Conservation (phyloP, 177 flowering plant genomes). For the Telopea speciosissima region DNA sequence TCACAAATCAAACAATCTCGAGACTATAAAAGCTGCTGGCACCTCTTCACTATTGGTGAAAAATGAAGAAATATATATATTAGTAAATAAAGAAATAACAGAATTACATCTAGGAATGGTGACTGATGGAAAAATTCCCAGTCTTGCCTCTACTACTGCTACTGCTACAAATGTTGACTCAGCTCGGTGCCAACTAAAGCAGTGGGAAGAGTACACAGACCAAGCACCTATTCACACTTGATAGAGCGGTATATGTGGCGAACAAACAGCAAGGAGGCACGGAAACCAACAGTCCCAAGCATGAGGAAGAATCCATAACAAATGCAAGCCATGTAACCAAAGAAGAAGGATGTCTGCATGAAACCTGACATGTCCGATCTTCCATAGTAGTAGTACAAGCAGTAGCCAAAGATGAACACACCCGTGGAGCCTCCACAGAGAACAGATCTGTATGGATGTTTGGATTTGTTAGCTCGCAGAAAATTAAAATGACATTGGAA, state of each 20-base stretch:
- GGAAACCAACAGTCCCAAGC: conserved; percentile 69
- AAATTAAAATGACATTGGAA: conserved; percentile 2
- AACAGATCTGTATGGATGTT: conserved; percentile 40
- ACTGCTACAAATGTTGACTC: background rate
- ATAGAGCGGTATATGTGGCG: conserved; percentile 67
- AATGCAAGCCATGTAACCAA: conserved; percentile 76
- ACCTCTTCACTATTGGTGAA: too few species aligned
- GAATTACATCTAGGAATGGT: background rate
- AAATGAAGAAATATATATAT: too few species aligned
- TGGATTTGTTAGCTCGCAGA: background rate
- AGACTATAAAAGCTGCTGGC: too few species aligned
- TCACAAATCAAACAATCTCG: too few species aligned
- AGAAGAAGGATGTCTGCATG: conserved; percentile 73
- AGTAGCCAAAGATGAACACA: conserved; percentile 55
- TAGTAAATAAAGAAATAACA: too few species aligned
- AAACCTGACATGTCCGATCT: conserved; percentile 77
- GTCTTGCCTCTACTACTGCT: background rate
- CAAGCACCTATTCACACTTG: conserved; percentile 53
- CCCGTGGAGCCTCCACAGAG: conserved; percentile 78
- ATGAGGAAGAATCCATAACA: conserved; percentile 74
- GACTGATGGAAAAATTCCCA: background rate
- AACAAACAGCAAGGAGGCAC: conserved; percentile 62
- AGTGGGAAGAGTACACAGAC: background rate
- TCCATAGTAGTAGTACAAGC: conserved; percentile 62
- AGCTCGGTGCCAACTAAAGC: background rate